Base-by-base conservation (phyloP, 2,329 filamentous ascomycete genomes). In the Colletotrichum truncatum region DNA sequence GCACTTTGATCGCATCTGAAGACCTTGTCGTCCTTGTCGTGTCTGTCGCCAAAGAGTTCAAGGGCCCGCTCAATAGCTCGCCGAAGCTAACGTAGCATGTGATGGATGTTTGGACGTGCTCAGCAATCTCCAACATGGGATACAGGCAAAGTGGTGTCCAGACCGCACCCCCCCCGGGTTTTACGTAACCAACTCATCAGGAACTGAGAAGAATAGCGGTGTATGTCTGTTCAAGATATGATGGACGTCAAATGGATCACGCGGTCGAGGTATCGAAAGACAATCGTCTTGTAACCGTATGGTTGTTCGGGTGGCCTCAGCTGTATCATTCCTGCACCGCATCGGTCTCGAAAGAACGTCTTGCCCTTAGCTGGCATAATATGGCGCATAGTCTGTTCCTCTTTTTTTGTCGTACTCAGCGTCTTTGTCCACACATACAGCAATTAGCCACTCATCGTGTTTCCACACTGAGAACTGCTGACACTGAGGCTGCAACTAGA, bases 151-250 rank as follows among this genome's bases (percentile, higher is more conserved):
- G n/a, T n/a, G n/a, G n/a, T n/a, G n/a, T n/a, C n/a, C n/a, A n/a
- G n/a, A n/a, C n/a, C 21, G 36, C 21, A 32, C 32, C 39, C n/a
- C 10, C 52, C 52, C 25, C 25, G 52, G 12, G 12, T 26, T 12
- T 55, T 55, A 55, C 52, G 38, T 55, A 55, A 55, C 38, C 52
- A 43, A 7, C 16, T 10, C 8, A 45, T n/a, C n/a, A 55, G 38
- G 52, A 55, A 36, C 43, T 18, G n/a, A 43, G n/a, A 49, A 21
- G 25, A 23, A 12, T 38, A 21, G 14, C 8, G 32, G 30, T 11
- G 30, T 6, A 8, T 52, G n/a, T 23, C 6, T 36, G 2, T 14
- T 11, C 21, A 7, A 14, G 18, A 23, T 23, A 18, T 36, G 30
- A 18, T n/a, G 32, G 26, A 25, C 21, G 32, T 23, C 21, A 25